These are phyloP conservation scores for Penicillium sp. DNA, from an alignment of 2,329 filamentous ascomycete species.

Conservation along the genomic window DNA sequence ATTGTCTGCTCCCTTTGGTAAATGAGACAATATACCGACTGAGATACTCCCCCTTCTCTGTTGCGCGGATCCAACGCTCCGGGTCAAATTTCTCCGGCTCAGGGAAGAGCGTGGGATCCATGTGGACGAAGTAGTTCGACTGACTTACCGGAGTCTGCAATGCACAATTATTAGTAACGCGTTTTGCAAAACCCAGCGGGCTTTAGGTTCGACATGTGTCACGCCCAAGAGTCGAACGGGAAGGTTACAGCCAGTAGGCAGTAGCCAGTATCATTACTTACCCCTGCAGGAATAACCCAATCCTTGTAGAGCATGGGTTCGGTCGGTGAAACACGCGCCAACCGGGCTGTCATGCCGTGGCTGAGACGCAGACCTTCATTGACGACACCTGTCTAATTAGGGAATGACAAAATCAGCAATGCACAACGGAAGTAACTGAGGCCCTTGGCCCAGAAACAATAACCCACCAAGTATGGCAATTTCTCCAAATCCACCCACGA, in stretches of 20 bases:
- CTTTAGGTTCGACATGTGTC: not conserved
- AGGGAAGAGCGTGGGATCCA: constrained; percentile 21
- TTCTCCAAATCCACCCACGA: constrained; percentile 34
- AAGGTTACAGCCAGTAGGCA: no score
- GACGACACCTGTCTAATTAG: constrained; percentile 19
- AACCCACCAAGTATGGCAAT: constrained; percentile 39
- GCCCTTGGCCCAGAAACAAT: not conserved
- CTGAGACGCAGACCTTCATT: constrained; percentile 23
- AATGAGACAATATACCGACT: constrained; percentile 21
- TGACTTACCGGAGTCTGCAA: constrained; percentile 24
- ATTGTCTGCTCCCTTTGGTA: constrained; percentile 23
- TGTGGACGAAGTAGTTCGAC: constrained; percentile 25
- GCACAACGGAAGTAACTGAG: not conserved
- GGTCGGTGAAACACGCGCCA: constrained; percentile 17
- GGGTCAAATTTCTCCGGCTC: constrained; percentile 20
- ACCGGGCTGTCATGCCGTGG: constrained; percentile 21
- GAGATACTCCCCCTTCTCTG: constrained; percentile 15
- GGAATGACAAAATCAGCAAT: not conserved
- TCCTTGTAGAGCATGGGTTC: constrained; percentile 18
- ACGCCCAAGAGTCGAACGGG: not conserved
- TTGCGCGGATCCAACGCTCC: constrained; percentile 18
- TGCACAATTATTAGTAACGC: not conserved
- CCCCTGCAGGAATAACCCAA: constrained; percentile 22
- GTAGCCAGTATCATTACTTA: constrained; percentile 6
- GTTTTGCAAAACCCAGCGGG: rapidly evolving